phyloP scores from a whole-genome alignment of 2,329 filamentous ascomycete species.

The Daldinia eschscholtzii region DNA sequence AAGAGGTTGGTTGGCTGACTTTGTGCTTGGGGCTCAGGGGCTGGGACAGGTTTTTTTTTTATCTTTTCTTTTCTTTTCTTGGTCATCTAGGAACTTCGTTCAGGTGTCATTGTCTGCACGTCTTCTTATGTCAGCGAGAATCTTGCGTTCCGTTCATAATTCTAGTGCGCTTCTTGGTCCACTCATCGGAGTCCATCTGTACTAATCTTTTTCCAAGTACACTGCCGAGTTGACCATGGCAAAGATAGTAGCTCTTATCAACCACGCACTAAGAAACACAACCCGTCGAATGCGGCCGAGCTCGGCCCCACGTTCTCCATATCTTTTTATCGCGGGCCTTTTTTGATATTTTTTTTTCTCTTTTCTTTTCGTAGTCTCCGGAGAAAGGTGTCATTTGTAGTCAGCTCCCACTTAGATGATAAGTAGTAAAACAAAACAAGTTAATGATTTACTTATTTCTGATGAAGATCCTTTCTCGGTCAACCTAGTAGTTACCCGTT shows the following conservation, averaged over 20 bases:
- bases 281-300: conserved; percentile 42
- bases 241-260: conserved; percentile 49
- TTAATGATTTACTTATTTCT: conserved; percentile 22
- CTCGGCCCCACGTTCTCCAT: conserved; percentile 49
- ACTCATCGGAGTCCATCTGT: conserved; percentile 43
- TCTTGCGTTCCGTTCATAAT: conserved; percentile 43
- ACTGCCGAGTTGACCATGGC: conserved; percentile 42
- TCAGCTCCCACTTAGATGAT: conserved; percentile 26
- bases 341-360: conserved; percentile 39
- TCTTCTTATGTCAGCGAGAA: conserved; percentile 39
- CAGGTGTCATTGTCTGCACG: conserved; percentile 5
- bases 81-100: conserved; percentile 8
- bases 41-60: conserved; percentile 18
- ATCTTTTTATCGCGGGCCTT: conserved; percentile 47
- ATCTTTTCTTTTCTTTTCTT: conserved; percentile 1
- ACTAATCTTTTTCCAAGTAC: conserved; percentile 33
- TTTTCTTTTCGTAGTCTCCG: conserved; percentile 20
- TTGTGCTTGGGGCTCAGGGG: conserved; percentile 20
- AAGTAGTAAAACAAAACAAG: conserved; percentile 25
- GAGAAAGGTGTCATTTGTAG: conserved; percentile 42
- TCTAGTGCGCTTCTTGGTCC: conserved; percentile 47
- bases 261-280: conserved; percentile 39
- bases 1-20: conserved; percentile 16
- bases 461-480: conserved; percentile 16
- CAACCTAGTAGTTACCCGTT: conserved; percentile 2